Evolutionary conservation across 305 asterid species (phyloP).

Genomic region (Rubia tinctorum): DNA sequence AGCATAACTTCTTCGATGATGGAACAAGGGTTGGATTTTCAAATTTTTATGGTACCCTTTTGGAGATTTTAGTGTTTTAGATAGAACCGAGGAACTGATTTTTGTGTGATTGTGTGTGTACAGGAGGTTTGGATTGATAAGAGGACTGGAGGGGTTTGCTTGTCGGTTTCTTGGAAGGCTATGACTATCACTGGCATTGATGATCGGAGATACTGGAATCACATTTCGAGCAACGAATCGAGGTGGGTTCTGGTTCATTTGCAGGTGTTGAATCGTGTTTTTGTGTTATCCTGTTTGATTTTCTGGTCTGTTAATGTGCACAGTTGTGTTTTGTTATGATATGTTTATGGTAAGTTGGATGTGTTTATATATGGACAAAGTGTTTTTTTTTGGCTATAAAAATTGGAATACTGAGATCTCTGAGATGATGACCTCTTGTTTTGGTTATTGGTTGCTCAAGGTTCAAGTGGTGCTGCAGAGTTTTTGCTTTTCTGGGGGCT

Average conservation of each 20-base stretch:
- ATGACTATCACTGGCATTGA: conserved; percentile 80
- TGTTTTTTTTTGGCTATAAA: no score
- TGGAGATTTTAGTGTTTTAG: not conserved
- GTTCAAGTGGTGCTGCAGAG: not conserved
- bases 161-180: conserved; percentile 71
- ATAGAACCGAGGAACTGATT: not conserved
- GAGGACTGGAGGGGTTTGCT: conserved; percentile 62
- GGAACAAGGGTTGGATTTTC: conserved; percentile 51
- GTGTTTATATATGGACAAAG: not conserved
- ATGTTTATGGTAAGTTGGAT: not conserved
- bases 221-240: conserved; percentile 59
- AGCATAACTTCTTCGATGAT: conserved; percentile 23
- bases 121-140: conserved; percentile 84
- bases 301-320: not conserved
- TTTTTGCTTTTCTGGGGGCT: conserved; percentile 4
- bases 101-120: not conserved
- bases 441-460: not conserved
- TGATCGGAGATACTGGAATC: conserved; percentile 92
- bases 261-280: not conserved
- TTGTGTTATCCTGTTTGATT: not conserved
- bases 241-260: conserved; percentile 38
- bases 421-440: not conserved
- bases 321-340: not conserved
- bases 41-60: not conserved
- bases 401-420: not conserved